Evolutionary conservation across 1,284 basidiomycete genomes (phyloP), one percentile per base, ranked within the genome.

Genomic region (Ceratobasidium sp.): DNA sequence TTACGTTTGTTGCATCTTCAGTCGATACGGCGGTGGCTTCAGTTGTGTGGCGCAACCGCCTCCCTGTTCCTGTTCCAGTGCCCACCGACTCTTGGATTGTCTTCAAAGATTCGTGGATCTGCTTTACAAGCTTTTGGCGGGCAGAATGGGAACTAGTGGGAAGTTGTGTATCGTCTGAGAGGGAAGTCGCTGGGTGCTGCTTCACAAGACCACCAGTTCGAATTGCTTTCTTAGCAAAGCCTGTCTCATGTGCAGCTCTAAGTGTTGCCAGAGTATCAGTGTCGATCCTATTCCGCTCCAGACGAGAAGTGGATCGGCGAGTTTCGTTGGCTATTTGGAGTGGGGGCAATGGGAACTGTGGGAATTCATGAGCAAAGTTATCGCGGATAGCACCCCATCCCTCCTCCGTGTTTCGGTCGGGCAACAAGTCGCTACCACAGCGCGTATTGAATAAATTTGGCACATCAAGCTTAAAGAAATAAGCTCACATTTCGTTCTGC

Each of bases 121-220:
- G 31, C n/a, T 63, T 48, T 27, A 76, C 24, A 9, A 76, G 31
- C 51, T 48, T 27, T 19, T 36, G 29, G 31, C 44, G 36, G 17
- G 60, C 53, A 14, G n/a, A n/a, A 36, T 65, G 54, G 7, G 31
- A 6, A 11, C 6, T 24, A 14, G 15, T 36, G 8, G 29, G 2
- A 29, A 47, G 17, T 17, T 24, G 50, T 7, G 66, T 73, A 14
- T 62, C n/a, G 78, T 80, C 73, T 78, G 78, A 74, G 79, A 77
- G 19, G 9, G 19, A 24, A 7, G 27, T n/a, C 3, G 31, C 17
- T 24, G 41, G 27, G 9, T 19, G 33, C 19, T 63, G 41, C 7
- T 33, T 17, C n/a, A 24, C 27, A 41, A 63, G 33, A 51, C 51
- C 9, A 4, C 53, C 53, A 54, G 14, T 27, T 4, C 22, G 53